phyloP scores from a whole-genome alignment of 2,329 filamentous ascomycete genomes.

The Hypoxylon sp. region DNA sequence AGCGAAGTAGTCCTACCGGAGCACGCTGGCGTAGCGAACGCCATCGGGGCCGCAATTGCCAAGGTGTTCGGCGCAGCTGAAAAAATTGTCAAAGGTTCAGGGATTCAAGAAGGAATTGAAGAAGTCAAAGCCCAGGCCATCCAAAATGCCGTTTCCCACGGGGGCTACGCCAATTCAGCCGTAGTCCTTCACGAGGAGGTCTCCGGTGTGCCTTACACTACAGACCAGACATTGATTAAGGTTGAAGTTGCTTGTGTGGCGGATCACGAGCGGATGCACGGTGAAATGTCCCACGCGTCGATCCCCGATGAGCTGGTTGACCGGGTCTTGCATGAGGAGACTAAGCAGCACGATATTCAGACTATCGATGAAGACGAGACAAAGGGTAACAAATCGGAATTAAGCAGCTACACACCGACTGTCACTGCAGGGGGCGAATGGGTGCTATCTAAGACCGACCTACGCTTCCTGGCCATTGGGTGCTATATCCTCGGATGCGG shows the following conservation, averaged over 20 bases:
- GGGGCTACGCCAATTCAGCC: constrained; percentile 12
- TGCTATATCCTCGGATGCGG: constrained; percentile 70
- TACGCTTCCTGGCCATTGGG: constrained; percentile 65
- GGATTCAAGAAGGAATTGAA: constrained; percentile 46
- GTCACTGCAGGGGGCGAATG: constrained; percentile 51
- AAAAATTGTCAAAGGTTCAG: constrained; percentile 56
- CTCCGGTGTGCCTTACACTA: constrained; percentile 6
- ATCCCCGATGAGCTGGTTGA: constrained; percentile 10
- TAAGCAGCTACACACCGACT: constrained; percentile 46
- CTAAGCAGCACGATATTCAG: constrained; percentile 6
- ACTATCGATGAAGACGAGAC: constrained; percentile 17
- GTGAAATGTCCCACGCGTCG: constrained; percentile 1
- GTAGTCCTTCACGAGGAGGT: constrained; percentile 12
- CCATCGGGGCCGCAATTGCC: constrained; percentile 70
- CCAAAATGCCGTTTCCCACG: constrained; percentile 11
- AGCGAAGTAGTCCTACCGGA: constrained; percentile 64
- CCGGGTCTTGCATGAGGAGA: constrained; percentile 14
- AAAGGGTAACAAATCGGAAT: constrained; percentile 54
- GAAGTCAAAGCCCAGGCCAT: constrained; percentile 31
- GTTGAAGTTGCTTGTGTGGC: constrained; percentile 12
- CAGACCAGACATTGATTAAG: constrained; percentile 11
- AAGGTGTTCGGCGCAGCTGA: constrained; percentile 65
- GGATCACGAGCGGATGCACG: constrained; percentile 10
- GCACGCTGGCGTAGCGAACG: constrained; percentile 69
- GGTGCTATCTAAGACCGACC: constrained; percentile 66